Base-by-base conservation (phyloP, 441 rosid genomes). In the Manihot esculenta region DNA sequence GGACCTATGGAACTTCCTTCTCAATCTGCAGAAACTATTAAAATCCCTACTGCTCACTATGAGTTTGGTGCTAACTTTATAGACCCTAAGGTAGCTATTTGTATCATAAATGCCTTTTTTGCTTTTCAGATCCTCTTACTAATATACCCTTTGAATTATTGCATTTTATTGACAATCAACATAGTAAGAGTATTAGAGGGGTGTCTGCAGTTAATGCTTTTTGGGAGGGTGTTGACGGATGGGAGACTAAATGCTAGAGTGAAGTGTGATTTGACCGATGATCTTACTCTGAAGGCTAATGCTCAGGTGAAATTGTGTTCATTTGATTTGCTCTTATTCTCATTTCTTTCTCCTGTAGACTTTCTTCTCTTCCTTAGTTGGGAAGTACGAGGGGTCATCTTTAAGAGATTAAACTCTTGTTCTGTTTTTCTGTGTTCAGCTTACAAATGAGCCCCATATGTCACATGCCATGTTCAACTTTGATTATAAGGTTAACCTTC, bases 1-100 rank as follows among this genome's bases (percentile, higher is more conserved):
- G 98, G 99, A 62, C 89, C 94, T 23, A 82, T 88, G 45, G 97
- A 94, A 80, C 65, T 94, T 83, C 97, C 97, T 79, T 89, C 97
- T 47, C 99, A 88, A 75, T 83, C 92, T 58, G 9, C 94, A 12
- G 98, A 94, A 78, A 81, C 87, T 4, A 83, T 92, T 72, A 94
- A 94, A 83, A 88, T 92, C 64, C 92, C 98, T 44, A 92, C 94
- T 26, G 86, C 99, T 24, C 83, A 92, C 65, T 94, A 94, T 72
- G 98, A 94, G 79, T 94, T 94, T 67, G 99, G 97, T 60, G 94
- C 97, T 54, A 94, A 90, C 73, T 94, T 76, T 74, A 81, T 84
- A 55, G 98, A 92, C 72, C 96, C 94, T 42, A 79, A 86, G 85
- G 98, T 89, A 69, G 70, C 61, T 67, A 12, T 51, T 64, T 8